phyloP scores from a whole-genome alignment of 306 rosid genomes.

The Mimosa bimucronata region DNA sequence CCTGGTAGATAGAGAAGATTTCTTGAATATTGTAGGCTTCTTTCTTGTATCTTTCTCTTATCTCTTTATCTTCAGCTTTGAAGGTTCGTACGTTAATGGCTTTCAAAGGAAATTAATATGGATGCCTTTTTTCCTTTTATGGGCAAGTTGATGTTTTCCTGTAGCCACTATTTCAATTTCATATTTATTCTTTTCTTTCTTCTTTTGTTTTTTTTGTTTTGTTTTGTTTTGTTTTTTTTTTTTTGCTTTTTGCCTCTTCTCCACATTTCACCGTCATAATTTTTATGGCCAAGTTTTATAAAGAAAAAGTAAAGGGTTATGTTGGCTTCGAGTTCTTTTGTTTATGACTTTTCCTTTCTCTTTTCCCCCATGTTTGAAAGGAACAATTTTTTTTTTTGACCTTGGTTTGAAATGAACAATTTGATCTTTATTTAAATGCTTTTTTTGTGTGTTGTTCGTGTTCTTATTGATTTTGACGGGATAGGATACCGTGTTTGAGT shows the following conservation, averaged over 20 bases:
- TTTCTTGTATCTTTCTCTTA: neutral
- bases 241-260: neutral
- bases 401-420: neutral
- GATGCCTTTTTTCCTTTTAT: neutral
- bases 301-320: neutral
- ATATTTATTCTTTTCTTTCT: neutral
- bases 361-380: neutral
- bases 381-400: too few species aligned
- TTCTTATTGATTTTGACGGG: neutral
- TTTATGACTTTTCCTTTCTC: neutral
- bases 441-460: neutral
- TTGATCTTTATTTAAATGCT: neutral
- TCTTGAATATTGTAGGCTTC: neutral
- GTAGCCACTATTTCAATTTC: neutral
- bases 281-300: neutral
- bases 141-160: constrained; percentile 15
- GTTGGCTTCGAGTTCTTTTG: neutral
- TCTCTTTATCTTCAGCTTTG: neutral
- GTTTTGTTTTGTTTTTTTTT: too few species aligned
- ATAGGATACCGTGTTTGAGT: neutral
- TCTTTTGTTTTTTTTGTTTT: too few species aligned
- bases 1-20: neutral
- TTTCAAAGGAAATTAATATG: neutral
- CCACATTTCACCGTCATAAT: neutral
- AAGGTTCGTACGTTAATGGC: constrained; percentile 2